phyloP scores from a whole-genome alignment of 2,329 filamentous ascomycete genomes.

The Scytalidium sp. region DNA sequence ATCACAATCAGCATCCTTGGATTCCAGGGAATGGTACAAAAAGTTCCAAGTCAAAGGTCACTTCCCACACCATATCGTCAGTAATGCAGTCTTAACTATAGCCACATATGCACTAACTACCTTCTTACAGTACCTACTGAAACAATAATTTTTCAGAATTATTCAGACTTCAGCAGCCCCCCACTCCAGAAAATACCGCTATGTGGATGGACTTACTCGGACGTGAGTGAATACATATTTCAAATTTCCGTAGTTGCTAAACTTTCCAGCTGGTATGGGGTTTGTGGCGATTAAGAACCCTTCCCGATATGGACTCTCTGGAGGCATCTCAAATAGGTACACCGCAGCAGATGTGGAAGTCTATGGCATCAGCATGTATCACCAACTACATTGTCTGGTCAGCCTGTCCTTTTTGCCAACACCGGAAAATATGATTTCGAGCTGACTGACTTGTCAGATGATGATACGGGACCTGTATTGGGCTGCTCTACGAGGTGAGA shows the following conservation, averaged over 20 bases:
- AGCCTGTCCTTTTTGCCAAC: neutral
- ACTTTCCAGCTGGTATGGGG: neutral
- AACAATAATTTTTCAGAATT: neutral
- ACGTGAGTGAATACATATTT: neutral
- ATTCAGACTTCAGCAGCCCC: neutral
- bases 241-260: neutral
- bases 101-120: no score
- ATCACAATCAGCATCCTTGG: no score
- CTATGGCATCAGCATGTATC: neutral
- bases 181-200: slow-evolving; percentile 1
- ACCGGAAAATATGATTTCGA: neutral
- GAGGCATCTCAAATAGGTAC: neutral
- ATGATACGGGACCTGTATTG: neutral
- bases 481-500: neutral
- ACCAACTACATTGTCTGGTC: neutral
- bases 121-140: neutral
- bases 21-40: no score
- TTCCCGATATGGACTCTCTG: neutral
- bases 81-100: no score
- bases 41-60: no score
- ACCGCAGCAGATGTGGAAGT: neutral
- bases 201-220: neutral
- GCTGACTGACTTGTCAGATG: neutral
- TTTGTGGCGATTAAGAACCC: neutral
- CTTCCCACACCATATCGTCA: no score